Evolutionary conservation across 73 alveolate genomes (phyloP).

Genomic region (Uronychia binucleata): DNA sequence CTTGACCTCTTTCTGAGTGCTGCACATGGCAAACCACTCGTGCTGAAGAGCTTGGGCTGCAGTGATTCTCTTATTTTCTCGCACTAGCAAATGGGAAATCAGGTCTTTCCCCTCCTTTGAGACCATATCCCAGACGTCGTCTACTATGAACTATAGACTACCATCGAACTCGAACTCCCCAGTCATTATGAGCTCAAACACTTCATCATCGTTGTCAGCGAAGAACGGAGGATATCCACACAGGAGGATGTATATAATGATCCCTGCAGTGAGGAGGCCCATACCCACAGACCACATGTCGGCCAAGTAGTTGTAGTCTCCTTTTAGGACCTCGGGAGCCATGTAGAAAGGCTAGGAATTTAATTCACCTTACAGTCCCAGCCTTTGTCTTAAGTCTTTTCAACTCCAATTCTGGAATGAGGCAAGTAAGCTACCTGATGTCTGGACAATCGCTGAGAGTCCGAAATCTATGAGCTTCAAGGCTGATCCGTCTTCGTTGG

Average conservation of each 20-base stretch:
- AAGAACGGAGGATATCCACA: slow-evolving; percentile 75
- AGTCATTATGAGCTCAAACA: slow-evolving; percentile 31
- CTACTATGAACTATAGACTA: slow-evolving; percentile 1
- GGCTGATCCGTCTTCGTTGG: slow-evolving; percentile 11
- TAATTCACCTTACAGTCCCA: slow-evolving; percentile 22
- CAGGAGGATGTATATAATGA: slow-evolving; percentile 65
- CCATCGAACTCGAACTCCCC: slow-evolving; percentile 50
- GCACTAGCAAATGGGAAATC: slow-evolving; percentile 61
- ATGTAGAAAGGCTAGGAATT: slow-evolving; percentile 33
- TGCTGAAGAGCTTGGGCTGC: slow-evolving; percentile 41
- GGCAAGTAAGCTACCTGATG: neutral
- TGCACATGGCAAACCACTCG: slow-evolving; percentile 11
- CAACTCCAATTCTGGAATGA: neutral
- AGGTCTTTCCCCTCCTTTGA: slow-evolving; percentile 48
- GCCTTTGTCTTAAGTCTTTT: slow-evolving; percentile 18
- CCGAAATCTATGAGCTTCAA: slow-evolving; percentile 56
- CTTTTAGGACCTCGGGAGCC: slow-evolving; percentile 76
- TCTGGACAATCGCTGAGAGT: slow-evolving; percentile 2
- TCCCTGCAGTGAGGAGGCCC: slow-evolving; percentile 47
- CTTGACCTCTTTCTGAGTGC: neutral
- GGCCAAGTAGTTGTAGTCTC: slow-evolving; percentile 52
- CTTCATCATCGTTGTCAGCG: slow-evolving; percentile 41
- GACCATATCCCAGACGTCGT: slow-evolving; percentile 49
- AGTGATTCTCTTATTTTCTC: slow-evolving; percentile 30
- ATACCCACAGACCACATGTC: slow-evolving; percentile 69